A percentile compares a stretch with the other conserved stretches of the same genome.
Conservation (phyloP, 208 protist genomes). For the Leishmania tarentolae region DNA sequence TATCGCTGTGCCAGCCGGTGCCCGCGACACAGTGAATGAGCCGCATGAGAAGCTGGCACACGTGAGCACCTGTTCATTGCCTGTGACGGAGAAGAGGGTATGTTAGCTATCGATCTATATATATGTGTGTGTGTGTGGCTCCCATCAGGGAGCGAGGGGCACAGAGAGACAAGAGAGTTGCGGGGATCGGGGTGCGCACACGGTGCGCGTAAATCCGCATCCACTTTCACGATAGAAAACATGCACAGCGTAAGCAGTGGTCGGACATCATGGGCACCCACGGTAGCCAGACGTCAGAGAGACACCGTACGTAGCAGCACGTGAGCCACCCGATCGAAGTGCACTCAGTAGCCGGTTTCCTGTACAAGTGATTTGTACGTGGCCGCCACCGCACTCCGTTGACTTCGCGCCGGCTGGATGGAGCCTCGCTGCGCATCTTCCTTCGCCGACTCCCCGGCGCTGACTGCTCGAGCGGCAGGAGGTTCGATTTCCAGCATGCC, state of each 20-base stretch:
- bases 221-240: background rate
- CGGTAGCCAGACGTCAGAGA: background rate
- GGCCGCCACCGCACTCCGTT: constrained; percentile 48
- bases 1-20: background rate
- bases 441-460: background rate
- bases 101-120: background rate
- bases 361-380: constrained; percentile 83
- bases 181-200: background rate
- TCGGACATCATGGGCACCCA: background rate
- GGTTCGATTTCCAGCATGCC: constrained; percentile 60
- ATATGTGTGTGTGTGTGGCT: background rate
- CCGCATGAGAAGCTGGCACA: background rate
- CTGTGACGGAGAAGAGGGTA: background rate
- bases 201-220: background rate
- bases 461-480: constrained; percentile 15
- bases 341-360: constrained; percentile 77
- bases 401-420: constrained; percentile 9
- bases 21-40: background rate
- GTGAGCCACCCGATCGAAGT: background rate
- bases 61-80: background rate
- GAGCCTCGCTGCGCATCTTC: constrained; percentile 20
- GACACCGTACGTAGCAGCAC: background rate
- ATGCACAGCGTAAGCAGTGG: background rate
- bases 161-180: background rate
- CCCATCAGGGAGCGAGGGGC: background rate